Base-by-base conservation (phyloP, 495 filamentous ascomycete species). In the Neurospora intermedia region DNA sequence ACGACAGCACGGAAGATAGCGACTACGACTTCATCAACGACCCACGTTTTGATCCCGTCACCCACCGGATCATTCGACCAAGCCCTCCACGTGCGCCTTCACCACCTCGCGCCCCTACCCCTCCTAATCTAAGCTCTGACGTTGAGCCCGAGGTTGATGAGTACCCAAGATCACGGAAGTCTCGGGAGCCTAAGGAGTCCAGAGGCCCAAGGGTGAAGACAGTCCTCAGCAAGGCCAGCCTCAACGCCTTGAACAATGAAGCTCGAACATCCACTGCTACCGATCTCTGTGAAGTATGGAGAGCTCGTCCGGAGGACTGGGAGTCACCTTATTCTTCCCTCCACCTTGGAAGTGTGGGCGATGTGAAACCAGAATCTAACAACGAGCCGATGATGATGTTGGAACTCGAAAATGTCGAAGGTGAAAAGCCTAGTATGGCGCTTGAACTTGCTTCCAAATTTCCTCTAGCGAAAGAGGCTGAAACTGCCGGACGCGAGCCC, bases 251-350 rank as follows among this genome's bases (percentile, higher is more conserved):
- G 27, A 66, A 66, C 27, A 66, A 66, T 15, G 54, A 66, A 35
- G 27, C 54, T 66, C 42, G 73, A 27, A 41, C 38, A 23, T 76
- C 77, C 9, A 48, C 69, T 6, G 77, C 73, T 35, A 76, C 76
- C 6, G 73, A 77, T 10, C 69, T 78, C 7, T 79, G 77, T 39
- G 79, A 80, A 20, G 76, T 80, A 20, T 80, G 79, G 79, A 74
- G 72, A 31, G 79, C 76, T 38, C 73, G 69, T 35, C 72, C 77
- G n/a, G 76, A 75, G 43, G 79, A 80, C 69, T 80, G 77, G 77
- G 79, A 80, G 54, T 79, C 76, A 5, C 79, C 79, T 13, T 80
- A 78, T 69, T 43, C 74, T 16, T 80, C 78, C 3, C 66, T 43
- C 66, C 72, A 75, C 1, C 54, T 66, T 35, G 54, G 54, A 31